Evolutionary conservation across 768 basidiomycete genomes (phyloP), one percentile per base, ranked within the genome.

Genomic region (Tulasnella sp.): DNA sequence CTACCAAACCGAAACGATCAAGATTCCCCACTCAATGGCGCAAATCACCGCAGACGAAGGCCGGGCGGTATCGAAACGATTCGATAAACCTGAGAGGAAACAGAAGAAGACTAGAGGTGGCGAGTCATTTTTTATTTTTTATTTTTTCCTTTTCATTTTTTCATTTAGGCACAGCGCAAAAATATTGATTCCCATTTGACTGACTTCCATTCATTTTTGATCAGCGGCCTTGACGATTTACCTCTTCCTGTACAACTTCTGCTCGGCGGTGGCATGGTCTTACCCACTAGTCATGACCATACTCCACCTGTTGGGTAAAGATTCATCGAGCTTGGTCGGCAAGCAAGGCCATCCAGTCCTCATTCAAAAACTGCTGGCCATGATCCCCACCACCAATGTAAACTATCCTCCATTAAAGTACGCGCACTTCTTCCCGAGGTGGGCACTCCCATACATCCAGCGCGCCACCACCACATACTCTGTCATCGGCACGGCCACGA

Each of bases 221-320:
- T 11, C 11, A 22, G 46, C 46, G 19, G 46, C 21, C 19, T 21
- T 48, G 46, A 48, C 57, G 25, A 31, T 43, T 15, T 96, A 94
- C 73, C 78, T 97, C 2, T 65, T 87, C 57, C 68, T 73, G 0
- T 97, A 92, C 78, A 96, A 97, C 72, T 64, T 78, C 63, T 66
- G 83, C 34, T 92, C 90, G 0, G 74, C 84, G 0, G 49, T 81
- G 12, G 85, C 83, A 46, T 97, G 93, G 93, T 69, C 70, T 0
- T 80, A 80, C 70, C 71, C 94, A 61, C 82, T 94, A 64, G 60
- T 74, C 66, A 68, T 73, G 51, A 80, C 80, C 58, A 55, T 82
- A 63, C 63, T 70, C 62, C 79, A 81, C 65, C 68, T 86, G 61
- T 66, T 72, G 64, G 74, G 75, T 51, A 65, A 31, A 49, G 29